Evolutionary conservation across 2,329 filamentous ascomycete species (phyloP).

Genomic region (Cephalotrichum gorgonifer): DNA sequence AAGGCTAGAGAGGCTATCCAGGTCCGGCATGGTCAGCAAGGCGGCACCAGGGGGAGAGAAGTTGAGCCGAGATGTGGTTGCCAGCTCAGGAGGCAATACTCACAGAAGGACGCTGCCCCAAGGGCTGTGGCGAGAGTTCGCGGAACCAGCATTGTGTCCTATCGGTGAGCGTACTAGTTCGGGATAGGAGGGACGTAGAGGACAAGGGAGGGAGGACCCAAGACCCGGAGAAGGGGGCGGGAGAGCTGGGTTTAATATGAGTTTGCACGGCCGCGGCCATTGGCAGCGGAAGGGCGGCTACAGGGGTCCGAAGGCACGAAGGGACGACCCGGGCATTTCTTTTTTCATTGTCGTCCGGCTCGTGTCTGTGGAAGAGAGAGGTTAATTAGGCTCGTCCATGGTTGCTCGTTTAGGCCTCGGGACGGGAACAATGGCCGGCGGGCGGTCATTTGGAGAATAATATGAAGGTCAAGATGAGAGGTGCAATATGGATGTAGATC

Average conservation of each 20-base stretch:
- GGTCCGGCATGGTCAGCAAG: not conserved
- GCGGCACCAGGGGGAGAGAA: too few species aligned
- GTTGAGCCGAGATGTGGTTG: not conserved
- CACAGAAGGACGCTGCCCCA: slow-evolving; percentile 4
- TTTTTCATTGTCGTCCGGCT: too few species aligned
- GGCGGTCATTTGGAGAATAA: too few species aligned
- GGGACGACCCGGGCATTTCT: not conserved
- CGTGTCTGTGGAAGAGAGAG: too few species aligned
- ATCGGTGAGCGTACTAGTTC: not conserved
- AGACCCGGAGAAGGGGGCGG: not conserved
- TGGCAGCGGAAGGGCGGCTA: not conserved
- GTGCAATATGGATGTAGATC: not conserved
- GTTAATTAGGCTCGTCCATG: too few species aligned
- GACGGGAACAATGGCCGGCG: too few species aligned
- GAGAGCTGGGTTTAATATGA: not conserved
- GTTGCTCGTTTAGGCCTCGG: too few species aligned
- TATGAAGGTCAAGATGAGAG: not conserved
- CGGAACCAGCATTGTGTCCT: slow-evolving; percentile 1
- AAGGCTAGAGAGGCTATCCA: slow-evolving; percentile 21
- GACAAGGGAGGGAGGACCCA: not conserved
- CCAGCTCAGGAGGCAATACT: not conserved
- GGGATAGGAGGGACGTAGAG: not conserved
- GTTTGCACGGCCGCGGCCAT: not conserved
- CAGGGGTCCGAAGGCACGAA: not conserved
- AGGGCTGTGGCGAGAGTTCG: slow-evolving; percentile 2